Conservation (phyloP, 306 rosid species). For the Medicago arabica region DNA sequence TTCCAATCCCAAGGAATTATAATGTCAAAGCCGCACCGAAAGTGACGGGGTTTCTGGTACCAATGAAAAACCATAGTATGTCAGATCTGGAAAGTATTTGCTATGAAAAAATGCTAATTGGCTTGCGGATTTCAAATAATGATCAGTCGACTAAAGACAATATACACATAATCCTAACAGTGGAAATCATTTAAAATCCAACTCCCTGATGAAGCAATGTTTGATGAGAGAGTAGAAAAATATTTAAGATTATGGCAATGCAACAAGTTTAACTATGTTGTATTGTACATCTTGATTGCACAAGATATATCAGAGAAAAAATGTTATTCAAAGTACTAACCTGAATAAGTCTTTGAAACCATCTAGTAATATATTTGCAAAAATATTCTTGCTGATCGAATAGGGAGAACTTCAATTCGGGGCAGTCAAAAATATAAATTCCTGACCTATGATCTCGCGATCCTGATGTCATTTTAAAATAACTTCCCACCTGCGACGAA, state of each 20-base stretch:
- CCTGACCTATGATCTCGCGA: conserved; percentile 11
- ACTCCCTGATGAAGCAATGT: no score
- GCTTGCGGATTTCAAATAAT: background rate
- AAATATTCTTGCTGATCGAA: no score
- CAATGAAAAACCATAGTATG: background rate
- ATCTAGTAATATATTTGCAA: background rate
- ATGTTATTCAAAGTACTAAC: background rate
- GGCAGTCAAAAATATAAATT: conserved; percentile 13
- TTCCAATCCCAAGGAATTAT: background rate
- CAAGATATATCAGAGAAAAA: background rate
- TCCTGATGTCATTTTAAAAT: background rate
- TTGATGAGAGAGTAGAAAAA: no score
- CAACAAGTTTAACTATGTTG: background rate
- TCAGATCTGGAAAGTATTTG: background rate
- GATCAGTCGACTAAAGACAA: background rate
- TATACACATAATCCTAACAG: no score
- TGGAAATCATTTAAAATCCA: no score
- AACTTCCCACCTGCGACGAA: background rate
- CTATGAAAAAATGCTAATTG: background rate
- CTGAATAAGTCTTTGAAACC: background rate
- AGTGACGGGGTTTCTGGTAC: background rate
- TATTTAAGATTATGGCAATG: background rate
- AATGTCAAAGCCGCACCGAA: conserved; percentile 36
- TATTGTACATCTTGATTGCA: background rate
- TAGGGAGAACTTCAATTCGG: background rate